Evolutionary conservation across 306 rosid species (phyloP).

Genomic region (apple (Malus domestica)): ASM211411v1 NC_041796.1:2683001-2683500

Average conservation of each 20-base stretch:
- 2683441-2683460: conserved; percentile 15
- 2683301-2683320: conserved; percentile 55
- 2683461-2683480: conserved; percentile 65
- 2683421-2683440: conserved; percentile 81
- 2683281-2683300: conserved; percentile 15
- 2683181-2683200: conserved; percentile 69
- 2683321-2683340: conserved; percentile 53
- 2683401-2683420: conserved; percentile 89
- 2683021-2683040: not conserved
- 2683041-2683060: not conserved
- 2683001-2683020: not conserved
- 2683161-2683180: conserved; percentile 70
- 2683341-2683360: conserved; percentile 79
- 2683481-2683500: conserved; percentile 59
- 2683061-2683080: conserved; percentile 42
- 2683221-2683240: conserved; percentile 77
- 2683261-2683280: conserved; percentile 91
- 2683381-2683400: conserved; percentile 69
- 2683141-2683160: conserved; percentile 88
- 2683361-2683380: conserved; percentile 67
- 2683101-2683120: conserved; percentile 76
- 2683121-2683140: conserved; percentile 85
- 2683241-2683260: conserved; percentile 56
- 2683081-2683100: conserved; percentile 64
- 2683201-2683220: conserved; percentile 65